A percentile compares a stretch with the other conserved stretches of the same genome.
Conservation (phyloP, 495 filamentous ascomycete species). For the Lophiostoma macrostomum region DNA sequence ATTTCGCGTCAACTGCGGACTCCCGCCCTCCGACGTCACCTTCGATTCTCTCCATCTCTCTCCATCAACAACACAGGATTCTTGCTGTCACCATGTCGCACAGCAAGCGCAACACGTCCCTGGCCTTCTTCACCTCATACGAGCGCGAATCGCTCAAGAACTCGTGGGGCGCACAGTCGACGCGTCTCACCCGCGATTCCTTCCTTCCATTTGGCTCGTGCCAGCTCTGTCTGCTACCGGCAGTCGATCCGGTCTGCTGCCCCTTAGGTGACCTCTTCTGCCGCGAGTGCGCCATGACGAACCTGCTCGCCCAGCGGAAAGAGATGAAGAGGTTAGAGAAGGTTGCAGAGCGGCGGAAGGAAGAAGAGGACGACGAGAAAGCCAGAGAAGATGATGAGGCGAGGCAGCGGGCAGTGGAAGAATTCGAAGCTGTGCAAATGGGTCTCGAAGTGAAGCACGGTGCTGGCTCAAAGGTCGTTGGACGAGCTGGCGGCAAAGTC, state of each 20-base stretch:
- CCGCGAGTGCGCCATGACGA: conserved; percentile 87
- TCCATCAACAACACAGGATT: no score
- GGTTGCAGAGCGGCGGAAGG: conserved; percentile 56
- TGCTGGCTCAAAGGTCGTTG: conserved; percentile 39
- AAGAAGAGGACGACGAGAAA: conserved; percentile 54
- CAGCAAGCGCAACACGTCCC: conserved; percentile 82
- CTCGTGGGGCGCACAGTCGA: conserved; percentile 75
- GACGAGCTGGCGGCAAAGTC: conserved; percentile 44
- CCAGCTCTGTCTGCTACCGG: conserved; percentile 80
- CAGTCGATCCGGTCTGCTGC: conserved; percentile 74
- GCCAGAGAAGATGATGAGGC: conserved; percentile 55
- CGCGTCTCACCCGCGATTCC: conserved; percentile 86
- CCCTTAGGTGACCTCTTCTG: conserved; percentile 92
- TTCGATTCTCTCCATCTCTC: background rate
- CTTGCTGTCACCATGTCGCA: conserved; percentile 12
- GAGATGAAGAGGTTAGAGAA: conserved; percentile 84
- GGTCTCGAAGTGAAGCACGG: conserved; percentile 61
- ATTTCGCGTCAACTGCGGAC: no score
- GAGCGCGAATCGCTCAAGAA: conserved; percentile 77
- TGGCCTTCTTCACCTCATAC: conserved; percentile 94
- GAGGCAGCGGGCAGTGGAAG: conserved; percentile 44
- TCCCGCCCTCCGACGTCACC: no score
- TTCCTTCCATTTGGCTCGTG: conserved; percentile 93
- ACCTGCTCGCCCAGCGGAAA: conserved; percentile 85
- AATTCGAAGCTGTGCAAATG: conserved; percentile 54